Percentiles rank a stretch among this genome's conserved stretches.
Conservation (phyloP, 2,329 filamentous ascomycete species). For the Aspergillus pseudotamarii region DNA sequence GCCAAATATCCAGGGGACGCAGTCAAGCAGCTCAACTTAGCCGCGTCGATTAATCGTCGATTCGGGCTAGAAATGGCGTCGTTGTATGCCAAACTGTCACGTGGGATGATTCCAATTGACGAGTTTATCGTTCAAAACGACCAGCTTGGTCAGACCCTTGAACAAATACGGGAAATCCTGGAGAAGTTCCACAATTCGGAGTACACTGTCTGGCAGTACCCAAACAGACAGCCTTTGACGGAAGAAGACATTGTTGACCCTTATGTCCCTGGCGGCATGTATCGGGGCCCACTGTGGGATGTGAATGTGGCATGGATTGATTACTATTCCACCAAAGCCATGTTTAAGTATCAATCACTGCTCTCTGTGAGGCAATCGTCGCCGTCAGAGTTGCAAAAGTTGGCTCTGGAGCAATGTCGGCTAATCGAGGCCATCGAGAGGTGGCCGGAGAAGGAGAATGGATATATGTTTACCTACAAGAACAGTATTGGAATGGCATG, state of each 20-base stretch:
- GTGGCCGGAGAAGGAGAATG: slow-evolving; percentile 70
- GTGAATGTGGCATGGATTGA: slow-evolving; percentile 77
- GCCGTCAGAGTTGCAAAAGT: slow-evolving; percentile 57
- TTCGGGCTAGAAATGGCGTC: slow-evolving; percentile 80
- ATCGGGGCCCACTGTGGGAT: slow-evolving; percentile 69
- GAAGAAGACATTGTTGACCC: slow-evolving; percentile 73
- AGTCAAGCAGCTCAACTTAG: slow-evolving; percentile 67
- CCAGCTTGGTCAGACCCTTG: slow-evolving; percentile 50
- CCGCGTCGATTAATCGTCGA: slow-evolving; percentile 67
- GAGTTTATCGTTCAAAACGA: slow-evolving; percentile 67
- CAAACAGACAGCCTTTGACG: slow-evolving; percentile 54
- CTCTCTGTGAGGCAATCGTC: slow-evolving; percentile 56
- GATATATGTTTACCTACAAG: slow-evolving; percentile 72
- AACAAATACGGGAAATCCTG: slow-evolving; percentile 53
- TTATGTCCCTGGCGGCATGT: slow-evolving; percentile 69
- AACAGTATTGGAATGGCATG: slow-evolving; percentile 74
- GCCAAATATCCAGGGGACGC: slow-evolving; percentile 64
- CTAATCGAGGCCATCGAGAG: slow-evolving; percentile 77
- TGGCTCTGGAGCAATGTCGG: slow-evolving; percentile 73
- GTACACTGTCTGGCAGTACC: slow-evolving; percentile 67
- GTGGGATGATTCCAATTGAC: slow-evolving; percentile 64
- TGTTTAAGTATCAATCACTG: slow-evolving; percentile 76
- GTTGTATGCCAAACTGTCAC: slow-evolving; percentile 70
- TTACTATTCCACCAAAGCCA: slow-evolving; percentile 75
- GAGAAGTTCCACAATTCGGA: slow-evolving; percentile 65